Base-by-base conservation (phyloP, 805 yeast species). In the Yamadazyma ubonensis region DNA sequence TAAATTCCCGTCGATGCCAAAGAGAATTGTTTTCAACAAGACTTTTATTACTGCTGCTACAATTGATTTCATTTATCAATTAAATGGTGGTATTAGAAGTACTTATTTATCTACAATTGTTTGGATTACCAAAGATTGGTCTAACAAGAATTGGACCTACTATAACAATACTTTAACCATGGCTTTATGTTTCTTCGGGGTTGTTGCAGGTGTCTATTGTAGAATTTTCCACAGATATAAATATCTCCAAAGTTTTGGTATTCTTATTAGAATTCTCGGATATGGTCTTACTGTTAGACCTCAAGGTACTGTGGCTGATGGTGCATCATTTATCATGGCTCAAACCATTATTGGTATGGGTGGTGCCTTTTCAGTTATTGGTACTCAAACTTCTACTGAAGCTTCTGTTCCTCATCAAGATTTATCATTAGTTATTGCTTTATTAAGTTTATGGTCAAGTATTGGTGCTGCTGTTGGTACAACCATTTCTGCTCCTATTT, bases 321-420 rank as follows among this genome's bases (percentile, higher is more conserved):
- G 54, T 16, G 65, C 60, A 31, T 50, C 59, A 5, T 48, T 64
- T n/a, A 61, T 62, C 17, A 53, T 60, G 57, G 46, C 58, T 35
- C 67, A 63, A 45, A 53, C 67, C 23, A 48, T 68, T 37, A 52
- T 61, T 27, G 65, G 71, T 46, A 52, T 67, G 20, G 73, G 68
- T 33, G 74, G 70, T 48, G 67, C 71, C 28, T 60, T 60, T 39
- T 52, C 62, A 15, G 65, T 57, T 36, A 51, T 67, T 44, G 67
- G 67, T 35, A 55, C 70, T 6, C 58, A 55, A 39, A 58, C 64
- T 10, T 62, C 71, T 5, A 56, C 63, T 2, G 68, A 65, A 45
- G 71, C 70, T 6, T 62, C 71, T 16, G 73, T 70, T 33, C 70
- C 70, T 35, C 66, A 62, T 45, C 69, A 67, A 40, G 71, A 66